Base-by-base conservation (phyloP, 306 rosid genomes). In the Cyclanthera cordifolia region DNA sequence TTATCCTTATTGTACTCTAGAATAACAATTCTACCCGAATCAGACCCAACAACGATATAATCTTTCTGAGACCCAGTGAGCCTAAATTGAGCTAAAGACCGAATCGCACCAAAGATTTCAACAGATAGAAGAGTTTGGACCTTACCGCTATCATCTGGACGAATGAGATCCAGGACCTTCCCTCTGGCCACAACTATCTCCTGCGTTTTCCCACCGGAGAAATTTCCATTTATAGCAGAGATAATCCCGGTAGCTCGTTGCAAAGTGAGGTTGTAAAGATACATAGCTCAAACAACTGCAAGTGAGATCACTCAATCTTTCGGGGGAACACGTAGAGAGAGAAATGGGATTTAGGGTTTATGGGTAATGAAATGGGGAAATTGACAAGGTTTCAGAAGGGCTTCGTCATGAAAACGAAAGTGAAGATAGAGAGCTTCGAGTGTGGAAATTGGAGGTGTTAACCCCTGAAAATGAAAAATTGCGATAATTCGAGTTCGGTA, bases 161-260 rank as follows among this genome's bases (percentile, higher is more conserved):
- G 95, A 48, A 93, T 90, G 72, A 93, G 95, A 73, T 93, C 99
- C 65, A 93, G 95, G 14, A 90, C 89, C 72, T 89, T 93, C 71
- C 99, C 99, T 21, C 95, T 70, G 15, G 94, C 96, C 21, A 93
- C 96, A 19, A 86, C 99, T 14, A 93, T 86, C 77, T 93, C 99
- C 71, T 93, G 99, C 10, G 60, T 70, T 72, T 90, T 93, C 4
- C 96, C 99, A 56, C 99, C 99, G 75, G 99, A 89, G 95, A 93
- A 93, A 78, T 41, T 93, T 19, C 99, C 99, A 28, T 93, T 86
- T 72, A 93, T 93, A 77, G 99, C 99, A 48, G 88, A 84, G 39
- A 93, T 84, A 58, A 93, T 74, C 60, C 99, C 96, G 46, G 99
- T 93, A 27, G 99, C 89, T 28, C 94, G 85, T 74, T 93, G 99